Evolutionary conservation across 1,284 basidiomycete species (phyloP), one percentile per base, ranked within the genome.

Genomic region (Boletellus deceptivus): DNA sequence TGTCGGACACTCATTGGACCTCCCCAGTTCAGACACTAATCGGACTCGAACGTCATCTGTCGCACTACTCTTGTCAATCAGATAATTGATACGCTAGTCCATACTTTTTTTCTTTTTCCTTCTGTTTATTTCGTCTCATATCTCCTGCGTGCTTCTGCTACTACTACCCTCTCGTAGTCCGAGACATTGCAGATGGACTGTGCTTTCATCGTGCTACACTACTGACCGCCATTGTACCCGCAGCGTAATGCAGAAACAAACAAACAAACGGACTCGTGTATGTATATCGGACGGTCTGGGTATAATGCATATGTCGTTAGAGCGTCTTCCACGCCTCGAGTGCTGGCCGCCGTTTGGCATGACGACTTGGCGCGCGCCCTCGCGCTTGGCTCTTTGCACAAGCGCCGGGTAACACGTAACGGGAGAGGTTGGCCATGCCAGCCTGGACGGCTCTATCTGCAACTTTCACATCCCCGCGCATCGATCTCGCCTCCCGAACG

Each of bases 51-150:
- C 48, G 55, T 45, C 37, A 54, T 22, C 22, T 22, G 22, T 22
- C 22, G 22, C 22, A 22, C 46, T 61, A 66, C 42, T 13, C 24
- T 36, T 53, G 50, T 54, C 35, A 42, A 49, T 45, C 53, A 48
- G 39, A 53, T 69, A 64, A 64, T 64, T 42, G 46, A 52, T 69
- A 69, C 48, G 55, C 54, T 64, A 64, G 43, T 53, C 46, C 55
- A 65, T 59, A 22, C 27, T 29, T 29, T 8, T 11, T 29, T 29
- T 29, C 10, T 9, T 29, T 29, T 29, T 29, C 3, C 1, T 7
- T 59, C 50, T 54, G 46, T 60, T 68, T 45, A 50, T 46, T 38
- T 50, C 59, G 56, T 63, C 59, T 44, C 54, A 56, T 55, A 54
- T 47, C 47, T 49, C 48, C 49, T 41, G n/a, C 37, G 18, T 24